These are phyloP conservation scores for Coix lacrymajobi DNA, from an alignment of 176 grass and related monocot genomes.

Conservation along the genomic window DNA sequence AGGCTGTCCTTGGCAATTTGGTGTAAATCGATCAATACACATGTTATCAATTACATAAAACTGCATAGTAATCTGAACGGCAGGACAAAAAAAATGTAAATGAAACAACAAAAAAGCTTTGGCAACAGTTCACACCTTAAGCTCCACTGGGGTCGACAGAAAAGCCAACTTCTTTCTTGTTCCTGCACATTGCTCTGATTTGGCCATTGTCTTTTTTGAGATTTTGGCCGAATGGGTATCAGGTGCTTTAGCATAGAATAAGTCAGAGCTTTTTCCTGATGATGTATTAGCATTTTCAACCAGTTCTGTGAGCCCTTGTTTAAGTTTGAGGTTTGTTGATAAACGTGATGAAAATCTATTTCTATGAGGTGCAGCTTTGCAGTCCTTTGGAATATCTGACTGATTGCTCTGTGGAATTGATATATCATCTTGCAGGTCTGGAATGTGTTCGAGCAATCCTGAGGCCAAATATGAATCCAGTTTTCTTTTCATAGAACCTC, in stretches of 20 bases:
- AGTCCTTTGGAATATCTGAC: slow-evolving; percentile 16
- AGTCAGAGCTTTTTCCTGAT: slow-evolving; percentile 15
- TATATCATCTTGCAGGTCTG: slow-evolving; percentile 13
- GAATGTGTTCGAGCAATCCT: slow-evolving; percentile 41
- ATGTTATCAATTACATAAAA: not conserved
- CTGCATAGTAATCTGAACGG: not conserved
- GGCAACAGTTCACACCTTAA: slow-evolving; percentile 9
- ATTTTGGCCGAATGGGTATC: not conserved
- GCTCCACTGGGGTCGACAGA: slow-evolving; percentile 37
- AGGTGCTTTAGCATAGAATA: not conserved
- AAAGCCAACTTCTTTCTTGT: slow-evolving; percentile 30
- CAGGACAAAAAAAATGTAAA: not conserved
- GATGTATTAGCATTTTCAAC: slow-evolving; percentile 23
- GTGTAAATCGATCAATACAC: not conserved
- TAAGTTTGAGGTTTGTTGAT: slow-evolving; percentile 17
- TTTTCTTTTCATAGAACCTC: slow-evolving; percentile 46
- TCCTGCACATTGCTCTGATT: slow-evolving; percentile 21
- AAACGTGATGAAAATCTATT: not conserved
- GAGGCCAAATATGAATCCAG: slow-evolving; percentile 46
- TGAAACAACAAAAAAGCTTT: not conserved
- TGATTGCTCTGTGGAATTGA: slow-evolving; percentile 17
- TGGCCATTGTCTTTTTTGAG: slow-evolving; percentile 29
- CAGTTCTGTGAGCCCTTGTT: slow-evolving; percentile 18
- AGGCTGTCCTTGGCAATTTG: not conserved
- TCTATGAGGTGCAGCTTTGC: not conserved